Evolutionary conservation across 768 basidiomycete genomes (phyloP).

Genomic region (Psilocybe subaeruginosa): DNA sequence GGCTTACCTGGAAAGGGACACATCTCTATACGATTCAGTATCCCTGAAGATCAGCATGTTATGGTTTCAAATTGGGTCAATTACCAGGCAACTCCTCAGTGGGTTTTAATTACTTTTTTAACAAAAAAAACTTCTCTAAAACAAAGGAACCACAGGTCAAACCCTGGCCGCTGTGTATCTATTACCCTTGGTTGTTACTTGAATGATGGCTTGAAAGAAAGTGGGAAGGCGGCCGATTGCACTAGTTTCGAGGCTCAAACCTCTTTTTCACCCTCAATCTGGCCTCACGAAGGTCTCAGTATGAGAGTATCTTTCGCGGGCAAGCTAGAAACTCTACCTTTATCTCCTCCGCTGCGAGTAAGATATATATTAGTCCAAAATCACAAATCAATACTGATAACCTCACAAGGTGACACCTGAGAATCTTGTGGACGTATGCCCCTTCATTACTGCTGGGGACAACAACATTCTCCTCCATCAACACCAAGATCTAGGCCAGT

Average conservation of each 20-base stretch:
- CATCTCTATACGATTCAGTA: constrained; percentile 26
- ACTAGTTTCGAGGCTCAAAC: constrained; percentile 24
- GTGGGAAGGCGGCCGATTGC: constrained; percentile 12
- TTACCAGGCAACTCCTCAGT: not conserved
- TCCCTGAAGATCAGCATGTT: constrained; percentile 22
- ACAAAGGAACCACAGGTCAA: constrained; percentile 3
- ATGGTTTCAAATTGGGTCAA: constrained; percentile 19
- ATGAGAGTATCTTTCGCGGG: constrained; percentile 37
- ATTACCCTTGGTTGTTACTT: constrained; percentile 52
- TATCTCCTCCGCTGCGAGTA: constrained; percentile 46
- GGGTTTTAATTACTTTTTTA: not conserved
- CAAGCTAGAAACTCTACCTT: constrained; percentile 31
- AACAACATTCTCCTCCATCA: constrained; percentile 50
- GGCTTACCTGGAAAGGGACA: constrained; percentile 19
- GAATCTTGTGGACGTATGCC: constrained; percentile 54
- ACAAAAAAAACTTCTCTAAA: not conserved
- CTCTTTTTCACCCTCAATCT: constrained; percentile 34
- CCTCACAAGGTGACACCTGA: constrained; percentile 42
- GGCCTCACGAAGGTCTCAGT: constrained; percentile 43
- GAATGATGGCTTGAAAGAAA: constrained; percentile 22
- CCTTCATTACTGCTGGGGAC: constrained; percentile 39
- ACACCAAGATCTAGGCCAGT: constrained; percentile 43
- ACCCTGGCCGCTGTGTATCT: constrained; percentile 30
- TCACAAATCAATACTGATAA: not conserved
- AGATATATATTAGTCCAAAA: not conserved